Conservation (phyloP, 2,329 filamentous ascomycete genomes). For the Apiospora saccharicola region DNA sequence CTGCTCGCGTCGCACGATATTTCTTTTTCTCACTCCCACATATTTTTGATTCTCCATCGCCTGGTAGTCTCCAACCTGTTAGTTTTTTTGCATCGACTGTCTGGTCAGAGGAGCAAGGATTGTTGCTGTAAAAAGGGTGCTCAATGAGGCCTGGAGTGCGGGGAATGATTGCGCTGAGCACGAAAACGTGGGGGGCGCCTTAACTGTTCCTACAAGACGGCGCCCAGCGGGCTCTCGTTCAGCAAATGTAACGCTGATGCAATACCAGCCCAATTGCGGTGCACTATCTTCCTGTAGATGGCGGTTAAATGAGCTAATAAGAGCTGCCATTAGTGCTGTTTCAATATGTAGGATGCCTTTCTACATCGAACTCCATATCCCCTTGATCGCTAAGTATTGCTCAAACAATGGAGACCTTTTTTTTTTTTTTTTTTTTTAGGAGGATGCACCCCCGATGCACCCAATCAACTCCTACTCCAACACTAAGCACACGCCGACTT, state of each 20-base stretch:
- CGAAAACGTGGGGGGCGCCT: neutral
- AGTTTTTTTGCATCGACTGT: neutral
- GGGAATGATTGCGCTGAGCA: no score
- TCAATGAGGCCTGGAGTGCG: neutral
- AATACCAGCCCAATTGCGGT: neutral
- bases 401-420: no score
- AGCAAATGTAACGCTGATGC: neutral
- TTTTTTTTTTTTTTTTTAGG: no score
- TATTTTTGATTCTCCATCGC: no score
- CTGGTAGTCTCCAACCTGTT: neutral
- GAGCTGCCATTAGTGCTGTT: no score
- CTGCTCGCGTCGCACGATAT: conserved; percentile 3
- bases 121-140: neutral
- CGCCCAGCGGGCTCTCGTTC: neutral
- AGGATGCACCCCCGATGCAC: no score
- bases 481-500: no score
- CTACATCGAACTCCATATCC: no score
- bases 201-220: neutral
- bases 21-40: neutral
- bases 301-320: neutral
- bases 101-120: neutral
- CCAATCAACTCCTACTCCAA: no score
- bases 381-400: no score
- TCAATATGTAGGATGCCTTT: no score
- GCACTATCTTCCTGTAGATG: neutral